Base-by-base conservation (phyloP, 2,329 filamentous ascomycete species). In the Talaromyces rugulosus region DNA sequence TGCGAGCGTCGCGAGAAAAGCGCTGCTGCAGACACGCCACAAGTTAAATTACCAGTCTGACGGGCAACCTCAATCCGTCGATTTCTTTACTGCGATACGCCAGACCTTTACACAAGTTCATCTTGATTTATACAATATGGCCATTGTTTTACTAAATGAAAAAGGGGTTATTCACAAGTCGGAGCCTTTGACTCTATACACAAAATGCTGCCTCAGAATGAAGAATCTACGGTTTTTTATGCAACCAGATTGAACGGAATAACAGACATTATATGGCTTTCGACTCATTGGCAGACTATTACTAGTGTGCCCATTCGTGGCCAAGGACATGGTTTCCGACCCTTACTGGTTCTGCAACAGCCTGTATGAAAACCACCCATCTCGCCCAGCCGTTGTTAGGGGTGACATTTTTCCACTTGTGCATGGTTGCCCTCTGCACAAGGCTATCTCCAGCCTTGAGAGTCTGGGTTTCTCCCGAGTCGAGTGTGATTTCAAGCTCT, bases 401-500 rank as follows among this genome's bases (percentile, higher is more conserved):
- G 63, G 77, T 81, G 12, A 74, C 69, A 63, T 85, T 85, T 56
- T 74, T 70, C 83, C 82, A 85, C 36, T 77, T 78, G 69, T 86
- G 84, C 74, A 80, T 82, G 2, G 83, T 85, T 0, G 78, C 82
- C 51, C 84, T 74, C 71, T 86, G 83, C 23, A 86, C 79, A 14
- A 80, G 80, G 23, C 85, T 72, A 67, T 86, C 83, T 2, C 84
- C 84, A 9, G 77, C 72, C 56, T 73, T 72, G 77, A 86, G 74
- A 27, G 74, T 62, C 53, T 75, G 75, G 56, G 69, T 75, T 62
- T 81, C 81, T 2, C 83, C 83, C n/a, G 78, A 78, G 63, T 84
- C 83, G 3, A 86, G 70, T 3, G 79, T 63, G 70, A 85, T 74
- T 63, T 84, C 81, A 28, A 86, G 68, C 65, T 77, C 75, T 1